Evolutionary conservation across 169 alveolate species (phyloP).

Genomic region (Pseudocohnilembus persalinus): DNA sequence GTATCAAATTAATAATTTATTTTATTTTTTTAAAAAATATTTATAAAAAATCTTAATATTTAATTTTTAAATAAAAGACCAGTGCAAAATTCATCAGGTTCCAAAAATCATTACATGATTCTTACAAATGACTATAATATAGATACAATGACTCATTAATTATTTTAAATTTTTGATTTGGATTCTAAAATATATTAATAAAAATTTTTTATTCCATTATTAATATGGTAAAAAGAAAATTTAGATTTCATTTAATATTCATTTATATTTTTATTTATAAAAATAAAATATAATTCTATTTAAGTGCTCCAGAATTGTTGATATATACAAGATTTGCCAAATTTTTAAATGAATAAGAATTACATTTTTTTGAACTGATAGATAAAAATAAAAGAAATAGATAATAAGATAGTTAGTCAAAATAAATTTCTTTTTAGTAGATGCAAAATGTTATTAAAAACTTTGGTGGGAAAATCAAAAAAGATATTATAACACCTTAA

Average conservation of each 20-base stretch:
- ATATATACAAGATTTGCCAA: not conserved
- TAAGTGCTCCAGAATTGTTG: not conserved
- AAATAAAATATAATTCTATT: no score
- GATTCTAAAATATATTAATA: not conserved
- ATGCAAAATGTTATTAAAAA: not conserved
- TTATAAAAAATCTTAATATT: no score
- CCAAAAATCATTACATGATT: constrained; percentile 24
- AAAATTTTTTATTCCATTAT: not conserved
- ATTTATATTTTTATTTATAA: no score
- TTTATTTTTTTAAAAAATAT: no score
- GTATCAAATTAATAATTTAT: not conserved
- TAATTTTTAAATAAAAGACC: constrained; percentile 29
- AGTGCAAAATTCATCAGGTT: constrained; percentile 25
- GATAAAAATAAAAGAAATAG: not conserved
- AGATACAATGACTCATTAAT: constrained; percentile 30
- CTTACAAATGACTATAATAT: constrained; percentile 43
- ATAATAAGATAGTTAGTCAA: not conserved
- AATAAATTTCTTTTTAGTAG: not conserved
- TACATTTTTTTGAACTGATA: not conserved
- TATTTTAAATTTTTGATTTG: constrained; percentile 15
- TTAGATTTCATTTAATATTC: not conserved
- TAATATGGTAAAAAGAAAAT: not conserved
- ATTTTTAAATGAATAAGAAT: not conserved
- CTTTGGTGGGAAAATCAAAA: not conserved
- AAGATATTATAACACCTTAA: not conserved